Conservation (phyloP, 352 stramenopile genomes). For the Globisporangium nunn region DNA sequence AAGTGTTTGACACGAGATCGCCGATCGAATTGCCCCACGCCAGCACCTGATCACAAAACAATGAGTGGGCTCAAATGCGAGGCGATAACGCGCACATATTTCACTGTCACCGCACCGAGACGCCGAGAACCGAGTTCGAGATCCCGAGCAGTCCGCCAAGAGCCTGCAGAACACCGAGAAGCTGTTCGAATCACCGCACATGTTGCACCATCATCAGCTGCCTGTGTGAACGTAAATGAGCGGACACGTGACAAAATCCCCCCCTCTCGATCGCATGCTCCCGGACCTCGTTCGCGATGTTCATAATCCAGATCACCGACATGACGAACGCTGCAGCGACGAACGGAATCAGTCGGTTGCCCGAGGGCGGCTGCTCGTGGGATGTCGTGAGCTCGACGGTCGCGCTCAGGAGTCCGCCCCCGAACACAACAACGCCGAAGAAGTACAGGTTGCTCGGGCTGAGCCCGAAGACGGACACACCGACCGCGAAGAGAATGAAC, state of each 20-base stretch:
- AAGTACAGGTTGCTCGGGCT: constrained; percentile 44
- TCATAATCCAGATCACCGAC: constrained; percentile 86
- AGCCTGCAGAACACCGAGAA: constrained; percentile 64
- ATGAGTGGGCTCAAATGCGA: no score
- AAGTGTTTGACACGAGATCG: constrained; percentile 72
- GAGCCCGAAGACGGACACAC: constrained; percentile 40
- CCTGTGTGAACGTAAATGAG: background rate
- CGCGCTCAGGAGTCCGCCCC: constrained; percentile 33
- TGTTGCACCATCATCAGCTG: background rate
- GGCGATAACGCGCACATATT: no score
- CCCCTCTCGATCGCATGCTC: background rate
- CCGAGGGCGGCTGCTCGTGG: constrained; percentile 36
- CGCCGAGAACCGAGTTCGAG: constrained; percentile 64
- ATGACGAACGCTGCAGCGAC: constrained; percentile 74
- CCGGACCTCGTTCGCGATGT: constrained; percentile 64
- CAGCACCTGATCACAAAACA: constrained; percentile 31
- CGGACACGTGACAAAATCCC: background rate
- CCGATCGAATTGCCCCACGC: constrained; percentile 79
- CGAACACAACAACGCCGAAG: constrained; percentile 27
- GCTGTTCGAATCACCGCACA: constrained; percentile 10
- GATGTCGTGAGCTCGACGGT: constrained; percentile 42
- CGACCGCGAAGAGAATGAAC: constrained; percentile 52
- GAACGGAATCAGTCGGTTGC: constrained; percentile 42
- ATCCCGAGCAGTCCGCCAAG: constrained; percentile 70
- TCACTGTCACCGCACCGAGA: constrained; percentile 43